Conservation (phyloP, 2,329 filamentous ascomycete species). For the Xylariaceae sp. region DNA sequence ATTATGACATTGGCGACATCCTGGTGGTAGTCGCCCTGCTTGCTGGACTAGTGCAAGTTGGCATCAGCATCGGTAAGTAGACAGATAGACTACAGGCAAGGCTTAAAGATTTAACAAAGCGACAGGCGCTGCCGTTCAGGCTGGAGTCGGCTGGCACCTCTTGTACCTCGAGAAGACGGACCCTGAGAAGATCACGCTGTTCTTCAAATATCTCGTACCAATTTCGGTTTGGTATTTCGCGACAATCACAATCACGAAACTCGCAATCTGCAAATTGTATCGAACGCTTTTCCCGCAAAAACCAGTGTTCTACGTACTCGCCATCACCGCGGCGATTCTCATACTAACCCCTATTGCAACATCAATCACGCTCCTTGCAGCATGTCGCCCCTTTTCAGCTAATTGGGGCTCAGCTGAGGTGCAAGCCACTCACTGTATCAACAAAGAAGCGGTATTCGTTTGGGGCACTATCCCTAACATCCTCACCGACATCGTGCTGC, state of each 20-base stretch:
- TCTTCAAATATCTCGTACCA: conserved; percentile 19
- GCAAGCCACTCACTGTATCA: conserved; percentile 20
- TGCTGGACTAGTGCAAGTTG: conserved; percentile 7
- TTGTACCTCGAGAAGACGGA: conserved; percentile 11
- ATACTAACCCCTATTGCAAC: conserved; percentile 5
- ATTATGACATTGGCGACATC: conserved; percentile 14
- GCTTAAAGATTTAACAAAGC: not conserved
- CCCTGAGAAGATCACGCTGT: conserved; percentile 8
- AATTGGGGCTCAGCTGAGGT: conserved; percentile 14
- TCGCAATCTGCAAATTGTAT: conserved; percentile 21
- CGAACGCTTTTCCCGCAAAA: conserved; percentile 16
- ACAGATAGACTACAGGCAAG: not conserved
- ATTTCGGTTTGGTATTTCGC: conserved; percentile 18
- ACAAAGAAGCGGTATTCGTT: conserved; percentile 25
- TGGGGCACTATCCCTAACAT: conserved; percentile 35
- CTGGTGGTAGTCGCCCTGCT: conserved; percentile 13
- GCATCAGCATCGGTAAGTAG: conserved; percentile 13
- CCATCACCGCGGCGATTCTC: conserved; percentile 5
- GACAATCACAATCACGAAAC: conserved; percentile 14
- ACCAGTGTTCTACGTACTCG: conserved; percentile 6
- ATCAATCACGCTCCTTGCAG: conserved; percentile 4
- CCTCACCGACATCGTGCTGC: conserved; percentile 32
- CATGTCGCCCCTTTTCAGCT: conserved; percentile 14
- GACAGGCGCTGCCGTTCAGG: conserved; percentile 10
- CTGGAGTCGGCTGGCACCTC: conserved; percentile 12